Evolutionary conservation across 768 basidiomycete species (phyloP), one percentile per base, ranked within the genome.

Genomic region (Boletus rubroflammeus): DNA sequence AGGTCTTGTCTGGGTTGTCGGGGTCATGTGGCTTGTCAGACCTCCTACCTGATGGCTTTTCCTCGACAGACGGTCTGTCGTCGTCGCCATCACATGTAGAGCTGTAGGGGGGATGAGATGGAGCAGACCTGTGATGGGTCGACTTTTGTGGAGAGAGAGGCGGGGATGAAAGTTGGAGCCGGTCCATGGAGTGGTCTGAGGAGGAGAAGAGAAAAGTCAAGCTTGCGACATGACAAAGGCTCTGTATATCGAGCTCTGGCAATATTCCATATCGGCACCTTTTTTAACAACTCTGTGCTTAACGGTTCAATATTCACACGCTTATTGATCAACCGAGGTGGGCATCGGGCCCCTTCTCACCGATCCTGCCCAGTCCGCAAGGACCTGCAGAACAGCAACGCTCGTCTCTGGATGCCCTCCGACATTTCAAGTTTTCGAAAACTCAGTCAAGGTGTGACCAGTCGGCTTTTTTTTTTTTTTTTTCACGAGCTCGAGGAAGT

Each of bases 181-280:
- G 52, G 58, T 71, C 56, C 67, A 72, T 70, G 64, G 32, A 25
- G 55, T 62, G 57, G 62, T 58, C 38, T 23, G 61, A 54, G 52
- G 64, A 64, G 68, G 62, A 64, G 68, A 64, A 62, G 62, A 67
- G 62, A 58, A 71, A 67, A 61, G 62, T 71, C 65, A 70, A 57
- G 67, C 59, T 61, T 64, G 68, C 63, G 59, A 70, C 71, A 70
- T 70, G 69, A 70, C 69, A 70, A 70, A 70, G 69, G 71, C 69
- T 61, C 64, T 65, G 69, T 70, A 70, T 72, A 70, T 70, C 66
- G 70, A 67, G 69, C 67, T 68, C 68, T 67, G 65, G 60, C 68
- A 67, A 71, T 72, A 70, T 70, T 69, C 69, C 67, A 69, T 70
- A 70, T 72, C 70, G 67, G 69, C 68, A 70, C 59, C 62, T 70